A percentile compares a stretch with the other conserved stretches of the same genome.
These are phyloP conservation scores for Penicillium sp. DNA, from an alignment of 2,329 filamentous ascomycete genomes.

Conservation along the genomic window DNA sequence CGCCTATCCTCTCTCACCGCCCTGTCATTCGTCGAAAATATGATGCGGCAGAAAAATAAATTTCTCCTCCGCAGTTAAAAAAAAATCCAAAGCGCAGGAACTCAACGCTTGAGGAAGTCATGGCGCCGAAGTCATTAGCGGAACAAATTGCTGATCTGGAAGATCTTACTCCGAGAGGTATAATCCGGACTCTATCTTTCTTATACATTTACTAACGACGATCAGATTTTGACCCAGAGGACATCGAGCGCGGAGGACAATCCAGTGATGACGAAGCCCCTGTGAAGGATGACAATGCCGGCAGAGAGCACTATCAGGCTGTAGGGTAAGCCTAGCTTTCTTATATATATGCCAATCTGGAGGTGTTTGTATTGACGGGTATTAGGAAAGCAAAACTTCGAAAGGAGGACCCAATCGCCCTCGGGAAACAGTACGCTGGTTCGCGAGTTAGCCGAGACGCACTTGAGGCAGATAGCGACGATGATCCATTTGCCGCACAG, in stretches of 20 bases:
- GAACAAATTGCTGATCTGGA: constrained; percentile 67
- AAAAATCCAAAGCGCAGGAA: not conserved
- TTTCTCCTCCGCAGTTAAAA: constrained; percentile 11
- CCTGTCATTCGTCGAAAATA: constrained; percentile 18
- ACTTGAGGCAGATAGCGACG: constrained; percentile 62
- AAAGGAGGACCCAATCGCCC: constrained; percentile 67
- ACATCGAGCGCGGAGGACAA: constrained; percentile 60
- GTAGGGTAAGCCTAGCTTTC: constrained; percentile 63
- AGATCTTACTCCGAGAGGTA: constrained; percentile 67
- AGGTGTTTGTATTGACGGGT: constrained; percentile 19
- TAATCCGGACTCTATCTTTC: not conserved
- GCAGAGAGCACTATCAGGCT: constrained; percentile 83
- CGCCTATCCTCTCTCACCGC: constrained; percentile 21
- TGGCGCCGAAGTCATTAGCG: constrained; percentile 60
- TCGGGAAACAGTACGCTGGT: constrained; percentile 83
- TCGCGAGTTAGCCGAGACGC: constrained; percentile 73
- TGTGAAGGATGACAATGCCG: constrained; percentile 57
- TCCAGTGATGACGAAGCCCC: constrained; percentile 60
- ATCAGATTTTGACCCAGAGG: constrained; percentile 81
- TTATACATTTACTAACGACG: not conserved
- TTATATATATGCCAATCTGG: not conserved
- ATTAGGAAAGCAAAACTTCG: constrained; percentile 79
- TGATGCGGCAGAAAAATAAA: constrained; percentile 30
- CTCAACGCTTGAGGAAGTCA: constrained; percentile 17
- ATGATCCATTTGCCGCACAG: constrained; percentile 48